These are phyloP conservation scores for Kluyveromyces siamensis DNA, from an alignment of 805 yeast species.

Conservation along the genomic window DNA sequence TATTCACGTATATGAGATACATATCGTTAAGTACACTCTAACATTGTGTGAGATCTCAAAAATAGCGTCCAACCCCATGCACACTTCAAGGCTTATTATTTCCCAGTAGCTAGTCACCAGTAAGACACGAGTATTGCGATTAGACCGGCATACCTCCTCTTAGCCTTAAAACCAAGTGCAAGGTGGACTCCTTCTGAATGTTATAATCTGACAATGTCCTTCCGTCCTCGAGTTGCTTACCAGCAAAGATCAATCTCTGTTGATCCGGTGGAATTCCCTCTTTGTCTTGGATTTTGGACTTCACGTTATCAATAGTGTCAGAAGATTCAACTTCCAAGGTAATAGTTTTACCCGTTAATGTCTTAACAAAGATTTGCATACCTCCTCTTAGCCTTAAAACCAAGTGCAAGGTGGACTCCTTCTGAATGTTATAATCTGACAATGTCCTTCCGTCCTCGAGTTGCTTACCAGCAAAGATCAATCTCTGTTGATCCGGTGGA, in stretches of 20 bases:
- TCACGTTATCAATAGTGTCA: slow-evolving; percentile 90
- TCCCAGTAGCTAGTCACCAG: background rate
- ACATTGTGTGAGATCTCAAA: too few species aligned
- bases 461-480: slow-evolving; percentile 94
- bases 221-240: slow-evolving; percentile 65
- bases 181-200: slow-evolving; percentile 63
- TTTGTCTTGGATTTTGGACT: slow-evolving; percentile 61
- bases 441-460: slow-evolving; percentile 92
- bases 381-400: slow-evolving; percentile 85
- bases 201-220: slow-evolving; percentile 65
- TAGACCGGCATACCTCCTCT: slow-evolving; percentile 54
- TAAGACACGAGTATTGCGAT: slow-evolving; percentile 4
- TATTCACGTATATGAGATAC: background rate
- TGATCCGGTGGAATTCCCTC: slow-evolving; percentile 70
- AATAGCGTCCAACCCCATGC: too few species aligned
- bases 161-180: slow-evolving; percentile 62
- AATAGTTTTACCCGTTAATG: slow-evolving; percentile 96
- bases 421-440: slow-evolving; percentile 91
- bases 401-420: slow-evolving; percentile 81
- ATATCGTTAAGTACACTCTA: too few species aligned
- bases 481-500: slow-evolving; percentile 94
- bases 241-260: slow-evolving; percentile 61
- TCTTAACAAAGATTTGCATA: slow-evolving; percentile 93
- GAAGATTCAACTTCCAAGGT: slow-evolving; percentile 92
- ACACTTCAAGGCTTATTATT: too few species aligned